Evolutionary conservation across 75 land plant genomes (phyloP).

Genomic region (Cunninghamia lanceolata): DNA sequence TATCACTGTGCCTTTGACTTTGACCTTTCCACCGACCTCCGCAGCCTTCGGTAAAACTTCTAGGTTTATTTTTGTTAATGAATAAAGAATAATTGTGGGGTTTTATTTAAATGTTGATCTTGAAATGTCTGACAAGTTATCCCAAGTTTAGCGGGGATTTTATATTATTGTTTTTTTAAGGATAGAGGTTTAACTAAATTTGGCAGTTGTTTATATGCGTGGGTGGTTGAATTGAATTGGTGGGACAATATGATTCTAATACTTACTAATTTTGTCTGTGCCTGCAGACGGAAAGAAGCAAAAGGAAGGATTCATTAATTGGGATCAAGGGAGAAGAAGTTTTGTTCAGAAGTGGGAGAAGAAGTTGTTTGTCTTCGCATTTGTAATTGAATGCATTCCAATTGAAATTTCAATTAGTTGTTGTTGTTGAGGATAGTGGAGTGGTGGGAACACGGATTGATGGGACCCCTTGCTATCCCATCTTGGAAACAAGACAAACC

Average conservation of each 20-base stretch:
- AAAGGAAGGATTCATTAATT: neutral
- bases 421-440: constrained; percentile 3
- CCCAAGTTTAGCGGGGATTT: neutral
- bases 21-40: neutral
- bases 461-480: constrained; percentile 10
- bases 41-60: too few species aligned
- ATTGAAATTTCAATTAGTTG: neutral
- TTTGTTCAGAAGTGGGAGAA: neutral
- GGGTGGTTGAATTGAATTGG: neutral
- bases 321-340: neutral
- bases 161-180: neutral
- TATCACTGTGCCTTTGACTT: neutral
- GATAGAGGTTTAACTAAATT: constrained; percentile 4
- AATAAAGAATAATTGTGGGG: neutral
- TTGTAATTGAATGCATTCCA: neutral
- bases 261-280: constrained; percentile 14
- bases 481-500: constrained; percentile 11
- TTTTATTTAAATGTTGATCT: neutral
- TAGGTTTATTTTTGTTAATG: neutral
- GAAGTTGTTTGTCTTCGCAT: neutral
- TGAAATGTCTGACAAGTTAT: neutral
- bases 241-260: neutral
- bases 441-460: constrained; percentile 8
- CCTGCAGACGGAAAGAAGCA: neutral
- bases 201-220: neutral